Base-by-base conservation (phyloP, 345 rosid genomes). In the Boechera stricta region DNA sequence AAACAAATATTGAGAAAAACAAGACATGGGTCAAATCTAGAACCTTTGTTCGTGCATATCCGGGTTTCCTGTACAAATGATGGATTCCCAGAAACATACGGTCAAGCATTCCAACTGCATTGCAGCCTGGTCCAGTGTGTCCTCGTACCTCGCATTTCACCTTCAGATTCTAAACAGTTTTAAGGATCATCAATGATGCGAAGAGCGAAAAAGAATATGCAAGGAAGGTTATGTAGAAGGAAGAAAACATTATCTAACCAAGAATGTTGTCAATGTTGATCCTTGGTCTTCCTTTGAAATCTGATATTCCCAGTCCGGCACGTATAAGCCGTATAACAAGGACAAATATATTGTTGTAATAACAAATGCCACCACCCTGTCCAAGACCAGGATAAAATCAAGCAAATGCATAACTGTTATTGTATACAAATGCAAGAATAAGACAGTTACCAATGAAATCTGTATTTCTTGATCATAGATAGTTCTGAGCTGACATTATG, bases 101-200 rank as follows among this genome's bases (percentile, higher is more conserved):
- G 79, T 93, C 98, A 76, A 93, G 79, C 92, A 91, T 84, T 81
- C 97, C 98, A 67, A 81, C 92, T 58, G 83, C 91, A 76, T 91
- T 93, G 58, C 98, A 93, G 55, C 87, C 96, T 59, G 98, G 97
- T 79, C 87, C 90, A 3, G 90, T 91, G 82, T 87, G 76, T 52
- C 98, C 96, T 59, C 92, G 75, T 62, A 85, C 87, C 55, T 85
- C 91, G 41, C 98, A 93, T 79, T 87, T 88, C 58, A 93, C 98
- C 88, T 93, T 79, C 57, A n/a, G 68, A 38, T 76, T 49, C 62
- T 59, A 49, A 13, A 57, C 42, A 67, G 36, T 67, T 48, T 47
- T 11, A 8, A 55, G 24, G 18, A 45, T 45, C 39, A 45, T 56
- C 44, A 55, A 33, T 56, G 42, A 11, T 47, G 32, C 2, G 7